Evolutionary conservation across 169 alveolate species (phyloP), one percentile per base, ranked within the genome.

Genomic region (Pseudocohnilembus persalinus): DNA sequence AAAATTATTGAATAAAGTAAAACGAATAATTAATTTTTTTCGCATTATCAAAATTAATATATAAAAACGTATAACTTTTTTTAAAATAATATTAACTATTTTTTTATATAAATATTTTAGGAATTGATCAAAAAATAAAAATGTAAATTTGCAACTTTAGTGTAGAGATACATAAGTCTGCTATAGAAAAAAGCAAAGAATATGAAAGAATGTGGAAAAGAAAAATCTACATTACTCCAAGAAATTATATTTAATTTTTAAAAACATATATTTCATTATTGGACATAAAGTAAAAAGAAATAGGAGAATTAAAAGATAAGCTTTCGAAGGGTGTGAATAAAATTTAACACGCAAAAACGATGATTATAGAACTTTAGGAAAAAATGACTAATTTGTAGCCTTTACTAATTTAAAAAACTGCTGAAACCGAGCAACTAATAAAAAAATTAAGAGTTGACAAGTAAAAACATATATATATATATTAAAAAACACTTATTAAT

Each of bases 401-500:
- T 20, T 89, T 84, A 31, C 82, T 94, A 29, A 89, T 92, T 35
- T 73, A 91, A 72, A 92, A 94, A n/a, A 88, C 92, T 15, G 89
- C 86, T 73, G 92, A 92, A 76, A 88, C 89, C 34, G 95, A 93
- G 63, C 83, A 85, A 29, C 80, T 94, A 75, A 80, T 88, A 64
- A 33, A 82, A 31, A 34, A 82, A 73, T 31, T 82, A 30, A 92
- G 92, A 80, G 89, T 91, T 31, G 94, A 92, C 73, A 89, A 90
- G 82, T 77, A 77, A 77, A 77, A 31, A 0, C 4, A 77, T 77
- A 0, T 11, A 28, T 29, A 76, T 79, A 85, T 16, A 89, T 86
- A 77, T 95, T 89, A 0, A 95, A 92, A 85, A 93, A 90, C 81
- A 91, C 88, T 81, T 89, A 88, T 34, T 78, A 79, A 65, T n/a